Percentiles rank a stretch among this genome's conserved stretches.
These are phyloP conservation scores for Ophiostoma novo-ulmi DNA, from an alignment of 2,329 filamentous ascomycete species.

Conservation along the genomic window DNA sequence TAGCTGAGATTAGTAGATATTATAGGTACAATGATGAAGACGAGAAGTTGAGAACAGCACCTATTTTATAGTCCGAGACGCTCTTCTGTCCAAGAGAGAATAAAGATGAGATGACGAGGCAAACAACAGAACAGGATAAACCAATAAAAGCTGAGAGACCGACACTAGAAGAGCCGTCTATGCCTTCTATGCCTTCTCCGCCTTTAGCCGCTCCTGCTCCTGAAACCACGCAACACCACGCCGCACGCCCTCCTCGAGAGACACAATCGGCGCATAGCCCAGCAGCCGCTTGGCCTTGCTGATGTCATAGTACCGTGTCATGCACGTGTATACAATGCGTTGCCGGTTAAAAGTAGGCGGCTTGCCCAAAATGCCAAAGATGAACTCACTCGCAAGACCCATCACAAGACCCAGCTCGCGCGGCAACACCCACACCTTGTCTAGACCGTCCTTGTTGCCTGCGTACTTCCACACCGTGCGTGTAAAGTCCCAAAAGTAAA, in stretches of 20 bases:
- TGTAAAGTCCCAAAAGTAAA: slow-evolving; percentile 89
- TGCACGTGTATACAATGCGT: slow-evolving; percentile 61
- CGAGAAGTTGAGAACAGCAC: background rate
- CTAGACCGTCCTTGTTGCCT: slow-evolving; percentile 48
- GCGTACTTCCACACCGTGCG: slow-evolving; percentile 68
- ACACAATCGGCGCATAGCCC: slow-evolving; percentile 63
- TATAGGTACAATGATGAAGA: background rate
- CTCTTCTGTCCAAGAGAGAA: background rate
- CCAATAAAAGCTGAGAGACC: no score
- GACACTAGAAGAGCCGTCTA: background rate
- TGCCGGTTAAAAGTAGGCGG: slow-evolving; percentile 55
- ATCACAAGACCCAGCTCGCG: slow-evolving; percentile 48
- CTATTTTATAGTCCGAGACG: background rate
- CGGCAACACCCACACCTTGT: slow-evolving; percentile 52
- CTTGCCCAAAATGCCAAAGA: slow-evolving; percentile 46
- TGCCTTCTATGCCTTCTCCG: slow-evolving; percentile 11
- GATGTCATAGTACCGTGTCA: slow-evolving; percentile 75
- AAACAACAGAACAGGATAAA: background rate
- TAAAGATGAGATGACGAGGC: background rate
- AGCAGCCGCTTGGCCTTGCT: slow-evolving; percentile 66
- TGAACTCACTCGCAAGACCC: slow-evolving; percentile 50
- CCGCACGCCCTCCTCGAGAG: slow-evolving; percentile 59
- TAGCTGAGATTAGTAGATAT: background rate
- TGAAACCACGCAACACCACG: slow-evolving; percentile 52
- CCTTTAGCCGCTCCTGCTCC: slow-evolving; percentile 44